phyloP scores from a whole-genome alignment of 257 asterid genomes.

The Striga asiatica region DNA sequence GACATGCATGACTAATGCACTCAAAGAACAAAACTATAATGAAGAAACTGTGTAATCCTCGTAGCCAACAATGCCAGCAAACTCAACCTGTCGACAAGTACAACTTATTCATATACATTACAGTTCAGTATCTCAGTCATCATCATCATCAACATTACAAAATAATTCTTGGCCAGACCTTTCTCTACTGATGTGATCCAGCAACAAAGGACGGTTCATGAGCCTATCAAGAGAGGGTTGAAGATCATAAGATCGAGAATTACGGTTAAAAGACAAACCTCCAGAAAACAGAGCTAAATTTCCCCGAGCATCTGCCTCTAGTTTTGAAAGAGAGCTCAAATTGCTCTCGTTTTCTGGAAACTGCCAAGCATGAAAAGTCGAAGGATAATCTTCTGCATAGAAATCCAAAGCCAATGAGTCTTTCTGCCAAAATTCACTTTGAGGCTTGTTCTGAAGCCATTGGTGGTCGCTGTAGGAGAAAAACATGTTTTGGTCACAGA shows the following conservation, averaged over 20 bases:
- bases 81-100: constrained; percentile 6
- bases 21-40: background rate
- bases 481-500: constrained; percentile 14
- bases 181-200: constrained; percentile 27
- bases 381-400: constrained; percentile 14
- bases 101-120: constrained; percentile 9
- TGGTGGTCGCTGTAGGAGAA: constrained; percentile 20
- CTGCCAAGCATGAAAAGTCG: constrained; percentile 19
- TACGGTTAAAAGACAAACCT: constrained; percentile 14
- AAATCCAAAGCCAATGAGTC: constrained; percentile 23
- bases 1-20: background rate
- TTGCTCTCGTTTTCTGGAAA: constrained; percentile 25
- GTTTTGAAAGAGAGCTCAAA: constrained; percentile 16
- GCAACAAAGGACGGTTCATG: constrained; percentile 26
- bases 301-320: too few species aligned
- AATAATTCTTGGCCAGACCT: constrained; percentile 19
- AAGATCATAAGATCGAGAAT: constrained; percentile 19
- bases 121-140: constrained; percentile 11
- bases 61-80: background rate
- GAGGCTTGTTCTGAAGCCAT: constrained; percentile 15
- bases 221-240: constrained; percentile 21
- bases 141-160: constrained; percentile 26
- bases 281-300: constrained; percentile 10
- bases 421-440: constrained; percentile 22
- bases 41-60: background rate